Base-by-base conservation (phyloP, 257 asterid species). In the Gardenia jasminoides region DNA sequence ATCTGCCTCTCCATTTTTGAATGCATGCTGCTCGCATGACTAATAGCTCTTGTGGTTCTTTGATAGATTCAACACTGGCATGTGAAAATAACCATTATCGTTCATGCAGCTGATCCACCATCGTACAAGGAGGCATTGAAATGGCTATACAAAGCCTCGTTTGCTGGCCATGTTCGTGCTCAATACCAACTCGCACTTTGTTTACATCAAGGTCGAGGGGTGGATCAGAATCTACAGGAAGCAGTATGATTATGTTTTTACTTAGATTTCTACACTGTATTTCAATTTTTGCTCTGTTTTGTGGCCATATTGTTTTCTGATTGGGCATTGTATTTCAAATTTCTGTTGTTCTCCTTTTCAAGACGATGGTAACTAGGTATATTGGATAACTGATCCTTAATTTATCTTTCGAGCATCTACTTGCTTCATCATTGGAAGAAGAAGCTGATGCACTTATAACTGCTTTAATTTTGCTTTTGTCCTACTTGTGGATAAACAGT, bases 181-280 rank as follows among this genome's bases (percentile, higher is more conserved):
- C 99, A 93, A 50, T 96, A 93, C 89, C 97, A 96, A 82, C 93
- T 93, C 50, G 99, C 97, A 15, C 90, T 96, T 50, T 93, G 97
- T 87, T 81, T 91, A 62, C 99, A 92, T 81, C 96, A 91, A 83
- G 97, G 96, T 75, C 90, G 92, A 50, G 97, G 92, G 30, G 76
- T 80, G 43, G 77, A 80, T 73, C 87, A 81, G 79, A 84, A 91
- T 84, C 90, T 88, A 77, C 89, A 83, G 41, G 93, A 88, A 88
- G 97, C 96, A 86, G 99, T 93, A 89, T 76, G 73, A 48, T 77
- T 41, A 16, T 28, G 6, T 75, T 75, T 75, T 30, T 10, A 43
- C 56, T 52, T 0, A 75, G 2, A 12, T 75, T 50, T 48, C 46
- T 50, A 30, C n/a, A 24, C 12, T 10, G 13, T 26, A 44, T 24